Evolutionary conservation across 805 yeast genomes (phyloP), one percentile per base, ranked within the genome.

Genomic region (Teunomyces atbi): DNA sequence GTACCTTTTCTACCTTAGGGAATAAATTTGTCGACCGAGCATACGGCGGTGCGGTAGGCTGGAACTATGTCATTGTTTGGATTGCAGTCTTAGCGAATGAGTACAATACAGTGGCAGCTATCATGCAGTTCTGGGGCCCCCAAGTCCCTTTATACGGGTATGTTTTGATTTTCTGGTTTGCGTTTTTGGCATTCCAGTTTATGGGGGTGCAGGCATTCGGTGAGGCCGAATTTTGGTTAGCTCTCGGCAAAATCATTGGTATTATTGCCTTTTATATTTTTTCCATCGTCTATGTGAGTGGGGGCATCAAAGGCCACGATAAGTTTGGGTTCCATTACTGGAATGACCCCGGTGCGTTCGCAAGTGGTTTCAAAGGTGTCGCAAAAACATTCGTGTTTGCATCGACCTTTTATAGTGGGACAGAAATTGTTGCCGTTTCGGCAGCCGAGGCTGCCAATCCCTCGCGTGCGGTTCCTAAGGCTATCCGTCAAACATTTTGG

Each of bases 401-500:
- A 28, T 78, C 83, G 20, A 78, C 83, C 2, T 80, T 80, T 51
- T 81, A 79, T 51, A 72, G 82, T 3, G 84, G 86, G 6, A 74
- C 80, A 1, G 86, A 81, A 54, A 65, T 76, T 7, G 74, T 79
- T 23, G 83, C 84, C 12, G 65, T 82, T 28, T 74, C 82, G 34
- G 86, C 86, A 0, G 81, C 82, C 23, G 87, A 82, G 54, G 69
- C 83, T 3, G 74, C 76, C 54, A 80, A 82, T 53, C 87, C 87
- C 2, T 62, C 74, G 34, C 71, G 67, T 44, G 79, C 83, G 4
- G 72, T 82, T 48, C 86, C 87, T 6, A 66, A 65, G 21, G 86
- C 84, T 3, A 78, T 80, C 41, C 68, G 77, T 47, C 81, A 79
- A 41, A 79, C 82, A 0, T 74, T 81, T 45, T 73, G 73, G 69